Conservation (phyloP, 73 alveolate species). For the Paramecium bursaria region DNA sequence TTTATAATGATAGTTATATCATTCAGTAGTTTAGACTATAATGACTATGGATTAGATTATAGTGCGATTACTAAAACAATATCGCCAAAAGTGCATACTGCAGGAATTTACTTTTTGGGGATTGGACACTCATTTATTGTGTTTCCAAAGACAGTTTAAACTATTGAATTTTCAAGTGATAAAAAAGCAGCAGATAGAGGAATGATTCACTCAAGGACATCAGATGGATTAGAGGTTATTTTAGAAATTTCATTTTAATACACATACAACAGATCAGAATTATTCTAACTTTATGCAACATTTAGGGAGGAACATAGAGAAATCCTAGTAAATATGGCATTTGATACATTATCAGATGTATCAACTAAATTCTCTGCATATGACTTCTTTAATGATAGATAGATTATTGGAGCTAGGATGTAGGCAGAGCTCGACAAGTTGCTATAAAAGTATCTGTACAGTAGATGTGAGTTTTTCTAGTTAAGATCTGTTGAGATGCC, state of each 20-base stretch:
- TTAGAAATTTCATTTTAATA: constrained; percentile 95
- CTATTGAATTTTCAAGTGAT: constrained; percentile 88
- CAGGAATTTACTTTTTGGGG: constrained; percentile 96
- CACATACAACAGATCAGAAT: constrained; percentile 73
- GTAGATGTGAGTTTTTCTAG: constrained; percentile 88
- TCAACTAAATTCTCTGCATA: constrained; percentile 96
- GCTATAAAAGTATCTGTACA: constrained; percentile 76
- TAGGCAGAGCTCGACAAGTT: constrained; percentile 78
- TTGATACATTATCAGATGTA: constrained; percentile 88
- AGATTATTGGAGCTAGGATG: constrained; percentile 86
- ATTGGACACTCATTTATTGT: constrained; percentile 92
- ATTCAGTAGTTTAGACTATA: constrained; percentile 89
- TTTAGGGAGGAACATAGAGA: constrained; percentile 85
- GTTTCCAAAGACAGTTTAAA: constrained; percentile 95
- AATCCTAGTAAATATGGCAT: constrained; percentile 85
- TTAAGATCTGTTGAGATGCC: constrained; percentile 94
- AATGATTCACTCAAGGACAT: constrained; percentile 88
- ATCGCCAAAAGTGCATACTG: constrained; percentile 79
- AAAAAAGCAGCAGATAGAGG: constrained; percentile 87
- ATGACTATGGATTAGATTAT: constrained; percentile 96
- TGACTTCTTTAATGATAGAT: constrained; percentile 89
- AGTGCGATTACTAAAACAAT: constrained; percentile 90
- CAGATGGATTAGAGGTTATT: constrained; percentile 96
- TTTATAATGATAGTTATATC: constrained; percentile 68
- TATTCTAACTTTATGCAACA: constrained; percentile 87